Percentiles rank a stretch among this genome's conserved stretches.
Evolutionary conservation across 192 early-diverging fungal genomes (phyloP).

Genomic region (Mortierella alpina): DNA sequence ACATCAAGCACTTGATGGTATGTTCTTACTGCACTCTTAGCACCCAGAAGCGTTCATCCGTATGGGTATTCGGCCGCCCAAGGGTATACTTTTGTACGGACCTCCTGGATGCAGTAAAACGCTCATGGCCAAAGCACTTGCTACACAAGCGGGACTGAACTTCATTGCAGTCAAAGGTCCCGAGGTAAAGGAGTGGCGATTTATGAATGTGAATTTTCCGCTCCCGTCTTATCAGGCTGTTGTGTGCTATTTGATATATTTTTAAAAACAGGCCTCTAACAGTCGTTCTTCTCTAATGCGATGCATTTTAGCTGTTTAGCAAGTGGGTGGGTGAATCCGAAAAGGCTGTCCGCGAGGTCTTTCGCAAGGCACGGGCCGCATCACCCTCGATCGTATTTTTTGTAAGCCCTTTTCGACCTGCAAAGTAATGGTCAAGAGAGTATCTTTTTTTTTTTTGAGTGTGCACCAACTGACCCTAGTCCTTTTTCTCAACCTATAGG

Average conservation of each 20-base stretch:
- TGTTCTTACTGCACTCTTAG: slow-evolving; percentile 24
- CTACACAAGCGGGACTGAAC: slow-evolving; percentile 95
- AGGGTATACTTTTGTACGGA: slow-evolving; percentile 97
- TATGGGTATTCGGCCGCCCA: slow-evolving; percentile 94
- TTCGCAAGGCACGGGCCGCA: slow-evolving; percentile 92
- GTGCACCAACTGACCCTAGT: neutral
- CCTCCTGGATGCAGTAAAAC: slow-evolving; percentile 99
- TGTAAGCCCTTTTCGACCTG: slow-evolving; percentile 61
- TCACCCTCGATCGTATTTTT: slow-evolving; percentile 98
- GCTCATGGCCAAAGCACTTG: slow-evolving; percentile 96
- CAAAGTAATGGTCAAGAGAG: neutral
- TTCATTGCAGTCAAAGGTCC: slow-evolving; percentile 99
- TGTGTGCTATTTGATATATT: slow-evolving; percentile 1
- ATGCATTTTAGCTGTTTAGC: slow-evolving; percentile 81
- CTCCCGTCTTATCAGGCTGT: neutral
- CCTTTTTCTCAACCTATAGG: slow-evolving; percentile 58
- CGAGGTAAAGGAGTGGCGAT: slow-evolving; percentile 71
- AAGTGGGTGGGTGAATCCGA: slow-evolving; percentile 99
- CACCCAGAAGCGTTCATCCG: slow-evolving; percentile 91
- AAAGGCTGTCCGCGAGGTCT: slow-evolving; percentile 95
- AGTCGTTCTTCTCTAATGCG: slow-evolving; percentile 6
- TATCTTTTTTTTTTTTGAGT: neutral
- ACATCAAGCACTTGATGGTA: neutral
- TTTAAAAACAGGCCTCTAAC: neutral
- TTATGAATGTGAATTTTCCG: no score